Evolutionary conservation across 306 rosid genomes (phyloP), one percentile per base, ranked within the genome.

Genomic region (Cucumis melo): DNA sequence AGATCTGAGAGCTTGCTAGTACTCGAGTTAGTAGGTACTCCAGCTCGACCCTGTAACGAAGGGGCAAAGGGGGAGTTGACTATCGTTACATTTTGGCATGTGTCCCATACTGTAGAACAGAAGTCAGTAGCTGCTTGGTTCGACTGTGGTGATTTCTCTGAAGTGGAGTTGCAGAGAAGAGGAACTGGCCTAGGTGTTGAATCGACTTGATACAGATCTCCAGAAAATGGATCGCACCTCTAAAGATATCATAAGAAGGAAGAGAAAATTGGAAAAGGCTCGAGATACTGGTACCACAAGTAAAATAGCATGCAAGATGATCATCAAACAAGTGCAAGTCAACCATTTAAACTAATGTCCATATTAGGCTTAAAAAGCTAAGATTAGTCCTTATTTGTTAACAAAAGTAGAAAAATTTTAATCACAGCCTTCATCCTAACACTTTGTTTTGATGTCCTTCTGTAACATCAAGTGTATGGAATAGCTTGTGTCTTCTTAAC

Each of bases 191-290:
- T 79, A 7, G 81, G 82, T 3, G 77, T 83, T n/a, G 93, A 88
- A 62, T 76, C 78, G 83, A 85, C 83, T 16, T 82, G 70, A 73
- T 78, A 95, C 42, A 95, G 83, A 80, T 95, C 88, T 3, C 87
- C 98, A 0, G 99, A 89, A 86, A 87, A 95, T 73, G 95, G 96
- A 67, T 95, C 97, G 46, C 99, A 95, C 74, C 88, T 95, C 98
- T 95, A 55, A 12, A 74, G 75, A 68, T 19, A 60, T 55, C 6
- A 57, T 51, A 50, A 78, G 27, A 68, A 75, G 57, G 54, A 38
- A 82, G 67, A 32, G 53, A 77, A 27, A 61, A 44, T 21, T 20
- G 6, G 23, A 27, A 29, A 38, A 41, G 21, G 19, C 57, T 29
- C 8, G 64, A 53, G 51, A 54, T 51, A 54, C 19, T 19, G 68